phyloP scores from a whole-genome alignment of 2,329 filamentous ascomycete species.

The Ceratocystis alfenasii region DNA sequence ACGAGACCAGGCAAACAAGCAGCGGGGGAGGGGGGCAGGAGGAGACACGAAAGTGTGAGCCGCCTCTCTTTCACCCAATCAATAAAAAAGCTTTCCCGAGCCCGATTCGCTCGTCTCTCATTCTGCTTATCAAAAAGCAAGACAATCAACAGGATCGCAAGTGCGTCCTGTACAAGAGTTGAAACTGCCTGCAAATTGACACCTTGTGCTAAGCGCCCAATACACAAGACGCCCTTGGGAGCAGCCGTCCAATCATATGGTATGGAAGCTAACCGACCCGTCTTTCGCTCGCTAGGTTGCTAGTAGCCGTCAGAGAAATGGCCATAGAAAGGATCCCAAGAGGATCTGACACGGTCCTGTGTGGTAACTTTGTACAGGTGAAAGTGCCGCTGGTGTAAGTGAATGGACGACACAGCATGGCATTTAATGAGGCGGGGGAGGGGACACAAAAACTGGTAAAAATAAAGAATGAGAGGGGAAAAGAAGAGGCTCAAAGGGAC shows the following conservation, averaged over 20 bases:
- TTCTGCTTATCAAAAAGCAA: too few relatives aligned
- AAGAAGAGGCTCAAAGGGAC: too few relatives aligned
- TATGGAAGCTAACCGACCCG: neutral
- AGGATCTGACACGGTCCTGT: constrained; percentile 2
- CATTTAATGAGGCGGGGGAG: neutral
- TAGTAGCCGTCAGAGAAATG: neutral
- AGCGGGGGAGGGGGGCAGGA: too few relatives aligned
- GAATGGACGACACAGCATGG: neutral
- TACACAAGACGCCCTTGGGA: neutral
- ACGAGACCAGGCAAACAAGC: too few relatives aligned
- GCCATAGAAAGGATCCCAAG: neutral
- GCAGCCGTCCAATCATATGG: constrained; percentile 8
- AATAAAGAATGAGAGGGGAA: neutral
- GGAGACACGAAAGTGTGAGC: too few relatives aligned
- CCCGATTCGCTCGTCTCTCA: too few relatives aligned
- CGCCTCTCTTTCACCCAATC: too few relatives aligned
- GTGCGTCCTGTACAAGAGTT: neutral
- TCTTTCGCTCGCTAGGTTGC: neutral
- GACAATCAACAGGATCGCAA: too few relatives aligned
- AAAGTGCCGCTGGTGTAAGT: constrained; percentile 7
- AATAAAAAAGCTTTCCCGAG: too few relatives aligned
- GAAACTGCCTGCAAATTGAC: neutral
- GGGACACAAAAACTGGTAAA: neutral
- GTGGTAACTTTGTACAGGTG: neutral
- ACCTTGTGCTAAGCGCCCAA: constrained; percentile 9